These are phyloP conservation scores for Globisporangium irregulare DNA, from an alignment of 352 stramenopile species.

Conservation along the genomic window DNA sequence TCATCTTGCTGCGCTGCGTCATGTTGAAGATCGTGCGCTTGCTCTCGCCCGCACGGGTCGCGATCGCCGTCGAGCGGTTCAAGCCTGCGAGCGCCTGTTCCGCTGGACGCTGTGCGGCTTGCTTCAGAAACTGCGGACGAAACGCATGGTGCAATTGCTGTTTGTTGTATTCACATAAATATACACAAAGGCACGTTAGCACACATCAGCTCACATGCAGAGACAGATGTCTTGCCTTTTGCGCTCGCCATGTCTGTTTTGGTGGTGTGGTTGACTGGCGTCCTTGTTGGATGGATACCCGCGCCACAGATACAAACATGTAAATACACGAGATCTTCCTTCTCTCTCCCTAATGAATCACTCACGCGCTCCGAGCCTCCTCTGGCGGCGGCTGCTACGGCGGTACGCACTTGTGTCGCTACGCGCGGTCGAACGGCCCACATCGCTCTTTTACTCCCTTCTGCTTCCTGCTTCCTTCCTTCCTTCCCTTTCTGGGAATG, in stretches of 20 bases:
- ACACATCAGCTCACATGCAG: neutral
- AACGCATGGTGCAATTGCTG: conserved; percentile 15
- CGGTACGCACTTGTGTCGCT: conserved; percentile 32
- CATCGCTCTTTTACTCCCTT: conserved; percentile 19
- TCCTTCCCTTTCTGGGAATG: neutral
- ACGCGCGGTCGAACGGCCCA: conserved; percentile 40
- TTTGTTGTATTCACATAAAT: neutral
- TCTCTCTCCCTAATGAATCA: neutral
- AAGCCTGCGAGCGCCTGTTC: neutral
- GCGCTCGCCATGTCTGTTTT: neutral
- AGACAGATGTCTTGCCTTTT: neutral
- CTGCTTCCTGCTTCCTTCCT: neutral
- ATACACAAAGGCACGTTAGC: neutral
- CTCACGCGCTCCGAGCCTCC: conserved; percentile 11
- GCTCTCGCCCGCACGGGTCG: conserved; percentile 13
- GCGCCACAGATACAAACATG: neutral
- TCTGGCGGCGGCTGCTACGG: conserved; percentile 17
- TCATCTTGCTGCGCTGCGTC: conserved; percentile 68
- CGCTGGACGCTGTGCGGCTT: neutral
- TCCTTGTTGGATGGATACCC: neutral
- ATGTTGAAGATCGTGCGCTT: conserved; percentile 80
- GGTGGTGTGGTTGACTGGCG: neutral
- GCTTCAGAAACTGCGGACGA: conserved; percentile 11
- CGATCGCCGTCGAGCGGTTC: conserved; percentile 1
- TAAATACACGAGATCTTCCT: neutral